A percentile compares a stretch with the other conserved stretches of the same genome.
phyloP scores from a whole-genome alignment of 164 flowering plant genomes.

The Kalanchoe fedtschenkoi region DNA sequence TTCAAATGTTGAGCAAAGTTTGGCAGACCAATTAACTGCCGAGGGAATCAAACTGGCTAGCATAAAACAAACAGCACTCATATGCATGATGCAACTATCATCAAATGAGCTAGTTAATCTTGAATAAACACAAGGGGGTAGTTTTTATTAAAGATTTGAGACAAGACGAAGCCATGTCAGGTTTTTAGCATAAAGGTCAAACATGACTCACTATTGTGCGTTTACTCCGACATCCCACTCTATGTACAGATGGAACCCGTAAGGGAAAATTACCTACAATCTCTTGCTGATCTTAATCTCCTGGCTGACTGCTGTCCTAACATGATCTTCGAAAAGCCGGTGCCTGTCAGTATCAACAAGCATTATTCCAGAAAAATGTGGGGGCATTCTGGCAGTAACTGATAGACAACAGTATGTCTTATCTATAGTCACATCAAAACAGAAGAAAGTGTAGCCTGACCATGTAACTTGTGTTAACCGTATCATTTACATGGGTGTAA shows the following conservation, averaged over 20 bases:
- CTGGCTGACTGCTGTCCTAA: not conserved
- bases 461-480: not conserved
- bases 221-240: not conserved
- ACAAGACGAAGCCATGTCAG: too few relatives aligned
- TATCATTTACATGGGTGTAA: not conserved
- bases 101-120: not conserved
- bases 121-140: not conserved
- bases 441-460: not conserved
- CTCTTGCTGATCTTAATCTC: not conserved
- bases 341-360: constrained; percentile 4
- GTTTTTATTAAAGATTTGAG: too few relatives aligned
- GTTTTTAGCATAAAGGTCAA: too few relatives aligned
- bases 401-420: not conserved
- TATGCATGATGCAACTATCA: not conserved
- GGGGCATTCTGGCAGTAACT: not conserved
- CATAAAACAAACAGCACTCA: not conserved
- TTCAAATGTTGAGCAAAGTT: not conserved
- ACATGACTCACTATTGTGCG: too few relatives aligned
- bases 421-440: not conserved
- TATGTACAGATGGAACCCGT: not conserved
- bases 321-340: constrained; percentile 1
- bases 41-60: constrained; percentile 1
- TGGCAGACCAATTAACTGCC: not conserved
- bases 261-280: not conserved
- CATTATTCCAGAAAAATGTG: not conserved